A percentile compares a stretch with the other conserved stretches of the same genome.
These are phyloP conservation scores for Petunia hybrid DNA, from an alignment of 305 asterid genomes.

Conservation along the genomic window DNA sequence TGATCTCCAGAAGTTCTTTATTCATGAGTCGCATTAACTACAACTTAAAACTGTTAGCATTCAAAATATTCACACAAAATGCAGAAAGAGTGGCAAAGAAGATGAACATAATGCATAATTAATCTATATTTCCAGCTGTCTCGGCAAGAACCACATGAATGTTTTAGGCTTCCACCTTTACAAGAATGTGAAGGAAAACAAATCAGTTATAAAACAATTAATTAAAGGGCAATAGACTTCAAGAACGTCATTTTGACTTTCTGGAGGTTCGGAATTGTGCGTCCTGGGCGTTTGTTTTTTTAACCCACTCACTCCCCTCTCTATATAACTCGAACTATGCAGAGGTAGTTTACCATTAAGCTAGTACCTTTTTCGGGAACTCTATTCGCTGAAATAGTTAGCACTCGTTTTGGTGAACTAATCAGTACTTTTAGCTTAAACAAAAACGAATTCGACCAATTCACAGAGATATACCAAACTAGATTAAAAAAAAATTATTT, in stretches of 20 bases:
- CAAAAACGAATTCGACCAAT: neutral
- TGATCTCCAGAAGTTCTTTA: slow-evolving; percentile 15
- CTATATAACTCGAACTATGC: slow-evolving; percentile 11
- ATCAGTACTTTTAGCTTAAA: neutral
- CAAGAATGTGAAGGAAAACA: slow-evolving; percentile 16
- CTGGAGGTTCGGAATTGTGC: neutral
- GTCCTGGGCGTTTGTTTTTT: neutral
- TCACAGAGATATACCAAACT: neutral
- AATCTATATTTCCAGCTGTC: neutral
- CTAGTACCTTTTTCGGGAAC: neutral
- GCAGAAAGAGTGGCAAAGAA: slow-evolving; percentile 1
- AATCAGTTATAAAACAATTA: neutral
- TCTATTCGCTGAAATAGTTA: neutral
- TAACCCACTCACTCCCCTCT: slow-evolving; percentile 21
- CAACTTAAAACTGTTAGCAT: slow-evolving; percentile 8
- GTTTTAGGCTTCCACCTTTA: neutral
- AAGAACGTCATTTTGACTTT: neutral
- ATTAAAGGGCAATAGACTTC: neutral
- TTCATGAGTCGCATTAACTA: neutral
- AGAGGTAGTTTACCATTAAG: neutral
- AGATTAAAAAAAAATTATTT: neutral
- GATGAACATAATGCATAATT: neutral
- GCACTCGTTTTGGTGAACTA: neutral
- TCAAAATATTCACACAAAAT: slow-evolving; percentile 19
- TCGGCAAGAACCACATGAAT: neutral